Evolutionary conservation across 495 filamentous ascomycete genomes (phyloP), one percentile per base, ranked within the genome.

Genomic region (Talaromyces proteolyticus): DNA sequence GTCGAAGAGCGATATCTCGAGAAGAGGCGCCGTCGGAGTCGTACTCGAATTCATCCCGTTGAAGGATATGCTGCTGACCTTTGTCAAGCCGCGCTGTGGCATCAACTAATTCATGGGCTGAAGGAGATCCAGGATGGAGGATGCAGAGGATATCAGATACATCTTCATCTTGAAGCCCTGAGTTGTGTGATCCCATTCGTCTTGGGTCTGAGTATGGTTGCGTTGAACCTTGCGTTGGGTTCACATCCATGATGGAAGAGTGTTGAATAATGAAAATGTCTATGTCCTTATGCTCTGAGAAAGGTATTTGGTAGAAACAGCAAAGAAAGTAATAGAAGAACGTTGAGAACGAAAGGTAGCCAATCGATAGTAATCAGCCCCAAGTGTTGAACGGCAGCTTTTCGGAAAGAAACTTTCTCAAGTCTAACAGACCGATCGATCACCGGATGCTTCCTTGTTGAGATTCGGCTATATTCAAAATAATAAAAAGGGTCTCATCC

Each of bases 91-190:
- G 47, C 17, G 64, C 66, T 2, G 71, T 73, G 20, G 67, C 68
- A 38, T 67, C 60, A 12, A 95, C 83, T 42, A 88, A 85, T 47
- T 72, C 65, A 56, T 81, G 81, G 2, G 93, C 91, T 6, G 77
- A 72, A 36, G 78, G 75, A 0, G 91, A 88, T 44, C 78, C 79
- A 2, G 93, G 92, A 51, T 93, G 82, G 3, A 98, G 77, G 42
- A 96, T 85, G 66, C 89, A 94, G 44, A 96, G 79, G 52, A 96
- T 88, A 56, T 96, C 92, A 23, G 87, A 74, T 23, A 91, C 76
- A 57, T 96, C 91, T 52, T 89, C 70, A 38, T 89, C 87, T 43
- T 76, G 84, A 11, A 93, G 77, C 21, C 86, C 87, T 18, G 90
- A 92, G 54, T 81, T 84, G 57, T 86, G 82, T 53, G 83, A 70